Conservation (phyloP, 1,284 basidiomycete species). For the Cutaneotrichosporon mucoides region DNA sequence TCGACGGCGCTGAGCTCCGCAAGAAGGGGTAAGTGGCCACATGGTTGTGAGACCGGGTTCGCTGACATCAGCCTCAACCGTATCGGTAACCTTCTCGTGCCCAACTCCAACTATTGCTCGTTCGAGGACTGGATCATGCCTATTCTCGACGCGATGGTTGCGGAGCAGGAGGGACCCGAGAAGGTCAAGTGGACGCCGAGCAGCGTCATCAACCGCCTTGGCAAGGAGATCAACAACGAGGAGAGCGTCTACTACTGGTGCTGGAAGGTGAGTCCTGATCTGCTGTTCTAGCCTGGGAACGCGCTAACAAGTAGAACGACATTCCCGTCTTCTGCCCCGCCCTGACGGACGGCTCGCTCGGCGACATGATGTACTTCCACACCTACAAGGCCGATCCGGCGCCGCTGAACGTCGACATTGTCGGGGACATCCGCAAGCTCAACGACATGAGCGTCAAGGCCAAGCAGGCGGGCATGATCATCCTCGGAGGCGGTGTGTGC, state of each 20-base stretch:
- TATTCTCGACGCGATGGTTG: conserved; percentile 85
- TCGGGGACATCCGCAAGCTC: conserved; percentile 83
- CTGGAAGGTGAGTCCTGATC: conserved; percentile 91
- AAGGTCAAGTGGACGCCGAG: conserved; percentile 77
- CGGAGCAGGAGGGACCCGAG: conserved; percentile 63
- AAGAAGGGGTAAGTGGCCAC: conserved; percentile 66
- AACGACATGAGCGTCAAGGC: conserved; percentile 88
- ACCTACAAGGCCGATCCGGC: conserved; percentile 75
- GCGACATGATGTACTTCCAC: conserved; percentile 99
- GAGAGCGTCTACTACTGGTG: conserved; percentile 99
- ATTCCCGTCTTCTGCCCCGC: conserved; percentile 99
- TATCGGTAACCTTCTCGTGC: conserved; percentile 95
- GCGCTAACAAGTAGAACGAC: conserved; percentile 64
- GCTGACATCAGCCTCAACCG: conserved; percentile 84
- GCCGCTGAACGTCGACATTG: conserved; percentile 87
- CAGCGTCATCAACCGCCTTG: conserved; percentile 84
- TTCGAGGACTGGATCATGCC: conserved; percentile 99
- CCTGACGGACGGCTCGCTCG: conserved; percentile 93
- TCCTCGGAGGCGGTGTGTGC: conserved; percentile 96
- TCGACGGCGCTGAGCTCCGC: conserved; percentile 84
- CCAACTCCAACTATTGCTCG: conserved; percentile 98
- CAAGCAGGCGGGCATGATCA: conserved; percentile 95
- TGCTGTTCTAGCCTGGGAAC: too few species aligned
- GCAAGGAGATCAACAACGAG: conserved; percentile 94
- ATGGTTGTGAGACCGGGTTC: too few species aligned